Conservation (phyloP, 2,329 filamentous ascomycete species). For the Remersonia thermophila region DNA sequence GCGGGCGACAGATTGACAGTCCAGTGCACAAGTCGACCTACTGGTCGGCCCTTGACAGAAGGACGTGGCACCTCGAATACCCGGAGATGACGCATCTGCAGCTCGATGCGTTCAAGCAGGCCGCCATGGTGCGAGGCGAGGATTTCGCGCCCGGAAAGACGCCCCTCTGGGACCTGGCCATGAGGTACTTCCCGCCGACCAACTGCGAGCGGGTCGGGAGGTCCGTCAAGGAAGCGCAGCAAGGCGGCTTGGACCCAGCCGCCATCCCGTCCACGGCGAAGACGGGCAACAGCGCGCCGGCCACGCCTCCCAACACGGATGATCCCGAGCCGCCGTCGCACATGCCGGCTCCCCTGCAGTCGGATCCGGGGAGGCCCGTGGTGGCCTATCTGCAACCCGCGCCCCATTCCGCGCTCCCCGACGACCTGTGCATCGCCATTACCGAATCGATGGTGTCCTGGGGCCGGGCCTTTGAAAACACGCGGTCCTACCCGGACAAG, state of each 20-base stretch:
- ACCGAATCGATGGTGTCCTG: slow-evolving; percentile 59
- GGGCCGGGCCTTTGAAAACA: slow-evolving; percentile 61
- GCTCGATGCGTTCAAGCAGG: slow-evolving; percentile 41
- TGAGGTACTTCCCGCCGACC: slow-evolving; percentile 45
- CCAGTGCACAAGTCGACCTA: slow-evolving; percentile 44
- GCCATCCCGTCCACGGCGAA: slow-evolving; percentile 9
- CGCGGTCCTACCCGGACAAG: slow-evolving; percentile 48
- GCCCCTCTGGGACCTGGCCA: slow-evolving; percentile 42
- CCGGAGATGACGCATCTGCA: slow-evolving; percentile 52
- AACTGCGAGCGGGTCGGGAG: slow-evolving; percentile 9
- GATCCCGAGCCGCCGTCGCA: slow-evolving; percentile 22
- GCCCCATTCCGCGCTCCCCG: slow-evolving; percentile 49
- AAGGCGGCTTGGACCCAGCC: neutral
- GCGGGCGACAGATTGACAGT: slow-evolving; percentile 45
- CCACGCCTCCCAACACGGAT: slow-evolving; percentile 26
- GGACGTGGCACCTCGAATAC: slow-evolving; percentile 49
- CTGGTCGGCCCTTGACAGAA: slow-evolving; percentile 42
- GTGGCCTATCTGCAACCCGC: slow-evolving; percentile 58
- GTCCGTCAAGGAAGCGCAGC: neutral
- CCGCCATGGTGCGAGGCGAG: slow-evolving; percentile 37
- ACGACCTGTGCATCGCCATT: slow-evolving; percentile 51
- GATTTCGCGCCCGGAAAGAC: slow-evolving; percentile 40
- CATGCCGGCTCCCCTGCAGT: slow-evolving; percentile 25
- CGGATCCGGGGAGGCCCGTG: slow-evolving; percentile 26
- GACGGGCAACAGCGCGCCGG: slow-evolving; percentile 2